Evolutionary conservation across 2,329 filamentous ascomycete genomes (phyloP), one percentile per base, ranked within the genome.

Genomic region (Orbilia brochopaga): DNA sequence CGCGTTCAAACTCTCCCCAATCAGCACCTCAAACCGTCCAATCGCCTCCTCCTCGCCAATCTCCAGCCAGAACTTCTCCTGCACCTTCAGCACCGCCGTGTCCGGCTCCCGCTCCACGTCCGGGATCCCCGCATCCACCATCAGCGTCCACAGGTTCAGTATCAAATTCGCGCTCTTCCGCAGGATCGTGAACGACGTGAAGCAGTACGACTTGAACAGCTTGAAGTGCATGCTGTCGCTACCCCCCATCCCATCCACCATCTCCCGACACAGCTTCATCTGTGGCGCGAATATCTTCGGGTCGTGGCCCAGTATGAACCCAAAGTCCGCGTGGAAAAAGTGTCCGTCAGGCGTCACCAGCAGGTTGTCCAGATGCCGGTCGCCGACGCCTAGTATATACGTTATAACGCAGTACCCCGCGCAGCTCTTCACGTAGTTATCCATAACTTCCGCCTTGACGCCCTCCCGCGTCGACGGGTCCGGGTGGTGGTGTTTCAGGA

Each of bases 321-420:
- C 94, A 77, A 99, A 99, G 79, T 99, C 94, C 30, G 93, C 92
- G 79, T 99, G 94, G 84, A 99, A 97, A 83, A 99, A 99, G 80
- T 95, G 91, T 0, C 87, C 94, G 75, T 92, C 89, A 0, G 94
- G 92, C 0, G 92, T 87, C 3, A 99, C 86, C 24, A 99, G 87
- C 0, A 99, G 86, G 77, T 99, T 99, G 79, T 99, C 94, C 1
- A 97, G 85, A 80, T 99, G 94, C 1, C 94, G 88, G 79, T 99
- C 94, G 19, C 94, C 94, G 1, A 99, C 94, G 32, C 94, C 95
- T 11, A 99, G 86, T 15, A 99, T 90, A 79, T 99, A 99, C 0
- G 95, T 99, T 75, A 99, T 97, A 13, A 99, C 94, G 79, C 94
- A 97, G 81, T 99, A 99, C 35, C 94, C 94, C 0, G 94, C 73